phyloP scores from a whole-genome alignment of 164 flowering plant species.

The Houttuynia cordata region DNA sequence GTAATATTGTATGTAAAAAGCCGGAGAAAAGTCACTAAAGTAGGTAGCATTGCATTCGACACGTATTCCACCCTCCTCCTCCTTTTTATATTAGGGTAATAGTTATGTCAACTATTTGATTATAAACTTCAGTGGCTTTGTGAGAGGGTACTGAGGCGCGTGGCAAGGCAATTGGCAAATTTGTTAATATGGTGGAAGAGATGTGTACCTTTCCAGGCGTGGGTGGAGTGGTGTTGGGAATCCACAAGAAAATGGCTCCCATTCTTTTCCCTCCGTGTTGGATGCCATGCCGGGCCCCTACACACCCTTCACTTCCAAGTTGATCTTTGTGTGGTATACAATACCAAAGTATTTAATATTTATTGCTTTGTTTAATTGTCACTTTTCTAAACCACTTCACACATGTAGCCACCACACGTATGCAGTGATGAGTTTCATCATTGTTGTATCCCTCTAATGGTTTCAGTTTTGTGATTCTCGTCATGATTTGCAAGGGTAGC shows the following conservation, averaged over 20 bases:
- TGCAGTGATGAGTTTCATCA: too few species aligned
- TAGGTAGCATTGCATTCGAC: too few species aligned
- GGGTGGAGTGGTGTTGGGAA: constrained; percentile 71
- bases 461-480: too few species aligned
- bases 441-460: too few species aligned
- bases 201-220: constrained; percentile 53
- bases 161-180: constrained; percentile 11
- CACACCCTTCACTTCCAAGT: constrained; percentile 1
- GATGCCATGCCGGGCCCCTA: constrained; percentile 32
- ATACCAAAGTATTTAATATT: constrained; percentile 1
- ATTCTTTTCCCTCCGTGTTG: constrained; percentile 15
- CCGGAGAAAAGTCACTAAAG: too few species aligned
- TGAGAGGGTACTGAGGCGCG: constrained; percentile 5
- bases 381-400: too few species aligned
- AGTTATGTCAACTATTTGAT: constrained; percentile 3
- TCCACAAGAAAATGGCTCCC: constrained; percentile 77
- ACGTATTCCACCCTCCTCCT: constrained; percentile 28
- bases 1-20: too few species aligned
- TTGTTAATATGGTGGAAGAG: constrained; percentile 24
- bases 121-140: background rate
- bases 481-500: too few species aligned
- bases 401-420: too few species aligned
- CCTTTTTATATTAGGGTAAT: constrained; percentile 1
- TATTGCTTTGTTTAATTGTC: background rate
- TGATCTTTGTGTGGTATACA: constrained; percentile 7